A percentile compares a stretch with the other conserved stretches of the same genome.
Evolutionary conservation across 2,329 filamentous ascomycete genomes (phyloP).

Genomic region (Fusarium sp.): DNA sequence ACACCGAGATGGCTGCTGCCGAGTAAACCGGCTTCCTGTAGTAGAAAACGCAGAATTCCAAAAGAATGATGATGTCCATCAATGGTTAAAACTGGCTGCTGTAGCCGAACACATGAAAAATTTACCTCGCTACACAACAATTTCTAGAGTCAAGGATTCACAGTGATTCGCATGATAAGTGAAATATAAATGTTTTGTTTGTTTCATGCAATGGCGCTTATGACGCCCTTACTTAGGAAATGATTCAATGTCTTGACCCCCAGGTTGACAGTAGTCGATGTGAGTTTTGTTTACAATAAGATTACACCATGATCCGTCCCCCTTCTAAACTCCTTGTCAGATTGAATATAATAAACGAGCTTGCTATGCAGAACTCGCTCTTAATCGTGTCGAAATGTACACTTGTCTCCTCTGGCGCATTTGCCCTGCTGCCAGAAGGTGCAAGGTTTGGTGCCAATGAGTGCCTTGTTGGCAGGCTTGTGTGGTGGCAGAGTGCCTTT

Average conservation of each 20-base stretch:
- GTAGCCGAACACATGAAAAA: not conserved
- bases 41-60: not conserved
- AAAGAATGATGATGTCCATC: slow-evolving; percentile 1
- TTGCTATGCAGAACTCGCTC: slow-evolving; percentile 15
- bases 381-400: slow-evolving; percentile 79
- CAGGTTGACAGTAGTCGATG: slow-evolving; percentile 17
- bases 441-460: slow-evolving; percentile 78
- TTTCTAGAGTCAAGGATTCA: not conserved
- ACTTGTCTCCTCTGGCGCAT: slow-evolving; percentile 80
- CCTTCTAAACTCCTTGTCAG: slow-evolving; percentile 25
- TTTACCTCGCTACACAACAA: not conserved
- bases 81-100: not conserved
- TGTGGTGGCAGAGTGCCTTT: slow-evolving; percentile 60
- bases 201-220: slow-evolving; percentile 15
- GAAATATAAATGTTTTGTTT: slow-evolving; percentile 28
- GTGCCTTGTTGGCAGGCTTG: slow-evolving; percentile 66
- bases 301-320: slow-evolving; percentile 41
- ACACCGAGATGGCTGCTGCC: slow-evolving; percentile 58
- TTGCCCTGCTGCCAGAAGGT: slow-evolving; percentile 79
- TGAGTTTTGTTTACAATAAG: slow-evolving; percentile 46
- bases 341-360: slow-evolving; percentile 22
- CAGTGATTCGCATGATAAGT: not conserved
- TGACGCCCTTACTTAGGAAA: slow-evolving; percentile 19
- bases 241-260: slow-evolving; percentile 5
- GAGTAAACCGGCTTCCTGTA: slow-evolving; percentile 37